Evolutionary conservation across 768 basidiomycete genomes (phyloP).

Genomic region (Mycena amicta): DNA sequence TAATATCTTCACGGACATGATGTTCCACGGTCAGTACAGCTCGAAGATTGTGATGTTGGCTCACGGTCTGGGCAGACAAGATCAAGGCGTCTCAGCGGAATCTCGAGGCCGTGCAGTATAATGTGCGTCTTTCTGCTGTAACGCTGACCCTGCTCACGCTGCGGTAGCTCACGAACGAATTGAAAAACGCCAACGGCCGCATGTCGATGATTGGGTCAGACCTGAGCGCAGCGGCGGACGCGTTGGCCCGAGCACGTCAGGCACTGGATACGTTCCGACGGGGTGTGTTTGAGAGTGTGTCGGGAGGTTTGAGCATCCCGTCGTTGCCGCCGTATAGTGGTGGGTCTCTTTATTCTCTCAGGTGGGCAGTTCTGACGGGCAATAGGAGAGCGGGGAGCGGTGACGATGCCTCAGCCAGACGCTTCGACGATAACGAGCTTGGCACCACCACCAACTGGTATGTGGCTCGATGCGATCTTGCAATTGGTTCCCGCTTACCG

Average conservation of each 20-base stretch:
- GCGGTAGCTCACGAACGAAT: conserved; percentile 14
- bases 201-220: conserved; percentile 19
- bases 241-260: conserved; percentile 12
- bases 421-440: background rate
- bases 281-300: conserved; percentile 7
- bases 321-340: background rate
- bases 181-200: conserved; percentile 7
- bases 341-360: background rate
- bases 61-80: conserved; percentile 33
- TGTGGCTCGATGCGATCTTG: background rate
- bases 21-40: conserved; percentile 39
- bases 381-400: background rate
- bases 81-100: conserved; percentile 39
- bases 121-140: conserved; percentile 32
- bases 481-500: background rate
- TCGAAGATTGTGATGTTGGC: background rate
- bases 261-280: conserved; percentile 21
- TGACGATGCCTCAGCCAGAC: background rate
- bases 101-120: conserved; percentile 37
- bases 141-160: too few relatives aligned
- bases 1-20: conserved; percentile 45
- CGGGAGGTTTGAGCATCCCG: background rate
- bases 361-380: background rate
- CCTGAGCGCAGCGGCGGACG: conserved; percentile 21
- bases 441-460: background rate